Evolutionary conservation across 2,329 filamentous ascomycete species (phyloP).

Genomic region (Phialophora tarda): DNA sequence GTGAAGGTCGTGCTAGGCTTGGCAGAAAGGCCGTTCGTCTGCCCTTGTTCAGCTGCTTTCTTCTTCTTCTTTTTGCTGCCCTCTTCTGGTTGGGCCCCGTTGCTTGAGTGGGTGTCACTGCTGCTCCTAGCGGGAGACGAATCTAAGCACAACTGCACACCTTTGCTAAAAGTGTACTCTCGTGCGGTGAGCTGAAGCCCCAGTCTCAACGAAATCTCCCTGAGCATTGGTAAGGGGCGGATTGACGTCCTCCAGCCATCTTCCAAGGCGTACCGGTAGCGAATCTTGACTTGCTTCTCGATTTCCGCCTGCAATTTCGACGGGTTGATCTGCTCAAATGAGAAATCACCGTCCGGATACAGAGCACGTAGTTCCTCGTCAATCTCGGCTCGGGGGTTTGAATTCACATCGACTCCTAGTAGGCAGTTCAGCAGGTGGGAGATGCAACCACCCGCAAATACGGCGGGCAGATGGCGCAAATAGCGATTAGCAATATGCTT

Average conservation of each 20-base stretch:
- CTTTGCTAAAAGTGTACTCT: slow-evolving; percentile 70
- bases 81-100: slow-evolving; percentile 46
- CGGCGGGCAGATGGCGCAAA: slow-evolving; percentile 76
- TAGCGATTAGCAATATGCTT: slow-evolving; percentile 87
- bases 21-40: slow-evolving; percentile 48
- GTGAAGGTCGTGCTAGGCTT: slow-evolving; percentile 68
- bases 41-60: slow-evolving; percentile 42
- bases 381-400: slow-evolving; percentile 76
- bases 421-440: slow-evolving; percentile 94
- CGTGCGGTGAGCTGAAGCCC: slow-evolving; percentile 86
- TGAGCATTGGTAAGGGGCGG: slow-evolving; percentile 81
- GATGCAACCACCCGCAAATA: slow-evolving; percentile 78
- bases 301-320: slow-evolving; percentile 72
- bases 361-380: slow-evolving; percentile 75
- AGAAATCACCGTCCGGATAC: slow-evolving; percentile 81
- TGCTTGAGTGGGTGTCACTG: slow-evolving; percentile 36
- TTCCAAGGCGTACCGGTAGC: slow-evolving; percentile 78
- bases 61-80: slow-evolving; percentile 64
- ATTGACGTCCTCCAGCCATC: slow-evolving; percentile 70
- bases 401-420: slow-evolving; percentile 75
- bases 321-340: slow-evolving; percentile 79
- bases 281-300: slow-evolving; percentile 70
- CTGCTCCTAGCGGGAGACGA: slow-evolving; percentile 48
- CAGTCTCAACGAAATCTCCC: slow-evolving; percentile 85
- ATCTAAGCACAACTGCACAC: slow-evolving; percentile 43